phyloP scores from a whole-genome alignment of 2,329 filamentous ascomycete species.

The Trichoderma sp. region DNA sequence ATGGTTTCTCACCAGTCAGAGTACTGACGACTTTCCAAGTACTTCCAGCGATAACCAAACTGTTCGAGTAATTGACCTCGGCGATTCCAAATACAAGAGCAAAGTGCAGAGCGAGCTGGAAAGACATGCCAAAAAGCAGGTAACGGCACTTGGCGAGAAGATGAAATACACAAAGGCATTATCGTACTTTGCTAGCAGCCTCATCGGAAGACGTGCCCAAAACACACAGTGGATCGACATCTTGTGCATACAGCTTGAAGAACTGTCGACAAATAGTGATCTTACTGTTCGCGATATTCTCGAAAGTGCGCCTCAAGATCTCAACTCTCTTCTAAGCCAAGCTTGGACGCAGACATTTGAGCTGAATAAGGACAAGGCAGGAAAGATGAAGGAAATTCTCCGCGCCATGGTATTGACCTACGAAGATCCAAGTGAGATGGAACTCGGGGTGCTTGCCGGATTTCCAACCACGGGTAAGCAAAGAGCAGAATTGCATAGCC shows the following conservation, averaged over 20 bases:
- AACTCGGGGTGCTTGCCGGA: constrained; percentile 45
- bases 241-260: constrained; percentile 47
- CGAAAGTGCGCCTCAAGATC: constrained; percentile 46
- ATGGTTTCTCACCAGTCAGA: constrained; percentile 49
- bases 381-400: constrained; percentile 49
- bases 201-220: constrained; percentile 48
- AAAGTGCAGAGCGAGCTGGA: constrained; percentile 44
- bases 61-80: constrained; percentile 43
- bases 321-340: constrained; percentile 43
- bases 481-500: constrained; percentile 40
- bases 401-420: constrained; percentile 48
- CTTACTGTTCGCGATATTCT: constrained; percentile 45
- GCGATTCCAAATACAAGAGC: constrained; percentile 44
- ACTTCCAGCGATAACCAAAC: constrained; percentile 36
- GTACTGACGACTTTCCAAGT: constrained; percentile 35
- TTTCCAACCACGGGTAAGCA: constrained; percentile 40
- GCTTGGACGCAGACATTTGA: constrained; percentile 46
- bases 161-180: constrained; percentile 50
- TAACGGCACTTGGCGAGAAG: constrained; percentile 39
- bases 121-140: constrained; percentile 40
- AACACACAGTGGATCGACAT: constrained; percentile 52
- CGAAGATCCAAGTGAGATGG: constrained; percentile 46
- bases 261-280: constrained; percentile 45
- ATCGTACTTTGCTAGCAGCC: constrained; percentile 47
- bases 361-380: constrained; percentile 38